phyloP scores from a whole-genome alignment of 129 eudicot species.

The Ambrosia trifida region DNA sequence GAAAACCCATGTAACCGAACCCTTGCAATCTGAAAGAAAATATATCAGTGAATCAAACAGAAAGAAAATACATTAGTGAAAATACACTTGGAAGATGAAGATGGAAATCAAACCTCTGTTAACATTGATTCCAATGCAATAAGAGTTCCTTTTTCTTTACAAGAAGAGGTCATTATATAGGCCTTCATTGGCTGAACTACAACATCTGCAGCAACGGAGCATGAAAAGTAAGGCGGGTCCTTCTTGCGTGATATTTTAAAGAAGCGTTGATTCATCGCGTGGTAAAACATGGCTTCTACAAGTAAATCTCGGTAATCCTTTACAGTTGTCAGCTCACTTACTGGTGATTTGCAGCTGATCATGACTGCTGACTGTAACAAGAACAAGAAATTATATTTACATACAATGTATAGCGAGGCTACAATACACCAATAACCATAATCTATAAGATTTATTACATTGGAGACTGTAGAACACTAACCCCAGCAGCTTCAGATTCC shows the following conservation, averaged over 20 bases:
- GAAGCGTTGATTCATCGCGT: slow-evolving; percentile 85
- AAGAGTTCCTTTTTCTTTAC: slow-evolving; percentile 81
- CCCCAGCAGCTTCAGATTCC: slow-evolving; percentile 99
- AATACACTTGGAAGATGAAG: not conserved
- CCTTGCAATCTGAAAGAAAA: slow-evolving; percentile 70
- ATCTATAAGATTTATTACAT: slow-evolving; percentile 25
- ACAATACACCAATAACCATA: slow-evolving; percentile 22
- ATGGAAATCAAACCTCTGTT: slow-evolving; percentile 59
- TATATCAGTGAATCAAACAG: slow-evolving; percentile 27
- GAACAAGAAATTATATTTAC: slow-evolving; percentile 16
- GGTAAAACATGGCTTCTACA: slow-evolving; percentile 81
- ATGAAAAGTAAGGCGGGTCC: slow-evolving; percentile 82
- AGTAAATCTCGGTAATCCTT: slow-evolving; percentile 78
- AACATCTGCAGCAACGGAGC: slow-evolving; percentile 81
- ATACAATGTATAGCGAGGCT: too few relatives aligned
- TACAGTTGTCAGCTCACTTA: slow-evolving; percentile 69
- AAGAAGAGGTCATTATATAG: slow-evolving; percentile 78
- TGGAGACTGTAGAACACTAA: slow-evolving; percentile 44
- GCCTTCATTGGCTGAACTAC: slow-evolving; percentile 76
- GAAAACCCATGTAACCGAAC: slow-evolving; percentile 86
- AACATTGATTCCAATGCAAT: slow-evolving; percentile 83
- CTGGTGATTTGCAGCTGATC: slow-evolving; percentile 86
- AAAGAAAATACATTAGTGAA: not conserved
- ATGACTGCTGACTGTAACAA: slow-evolving; percentile 80
- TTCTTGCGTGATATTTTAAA: slow-evolving; percentile 84